Conservation (phyloP, 768 basidiomycete species). For the Mrakia frigida region DNA sequence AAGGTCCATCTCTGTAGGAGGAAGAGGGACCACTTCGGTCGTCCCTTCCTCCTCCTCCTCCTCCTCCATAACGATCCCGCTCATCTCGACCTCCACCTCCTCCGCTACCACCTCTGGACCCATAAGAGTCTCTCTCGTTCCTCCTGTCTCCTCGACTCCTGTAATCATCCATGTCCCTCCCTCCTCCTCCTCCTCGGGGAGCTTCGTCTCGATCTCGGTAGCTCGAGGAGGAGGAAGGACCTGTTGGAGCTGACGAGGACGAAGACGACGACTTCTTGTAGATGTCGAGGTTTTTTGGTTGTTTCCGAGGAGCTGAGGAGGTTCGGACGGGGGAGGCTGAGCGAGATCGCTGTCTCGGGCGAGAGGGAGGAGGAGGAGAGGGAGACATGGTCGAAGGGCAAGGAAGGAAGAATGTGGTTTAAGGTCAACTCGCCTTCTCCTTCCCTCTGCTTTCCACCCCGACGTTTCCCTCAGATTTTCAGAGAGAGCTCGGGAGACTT, state of each 20-base stretch:
- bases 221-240: conserved; percentile 11
- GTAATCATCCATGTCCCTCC: conserved; percentile 37
- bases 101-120: conserved; percentile 33
- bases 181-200: neutral
- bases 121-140: conserved; percentile 37
- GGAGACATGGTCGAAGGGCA: neutral
- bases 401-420: neutral
- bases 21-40: conserved; percentile 12
- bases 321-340: conserved; percentile 9
- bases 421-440: neutral
- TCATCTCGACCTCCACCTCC: conserved; percentile 34
- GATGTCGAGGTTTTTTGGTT: conserved; percentile 43
- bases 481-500: too few species aligned
- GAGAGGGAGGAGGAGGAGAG: conserved; percentile 4
- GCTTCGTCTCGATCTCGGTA: conserved; percentile 34
- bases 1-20: neutral
- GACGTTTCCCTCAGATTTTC: too few species aligned
- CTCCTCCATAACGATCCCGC: conserved; percentile 26
- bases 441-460: neutral
- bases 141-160: conserved; percentile 36
- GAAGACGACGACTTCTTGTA: conserved; percentile 42
- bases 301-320: conserved; percentile 25
- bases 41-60: neutral
- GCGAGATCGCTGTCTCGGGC: conserved; percentile 23
- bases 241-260: conserved; percentile 31